Evolutionary conservation across 2,329 filamentous ascomycete species (phyloP).

Genomic region (Aspergillus tamarii): DNA sequence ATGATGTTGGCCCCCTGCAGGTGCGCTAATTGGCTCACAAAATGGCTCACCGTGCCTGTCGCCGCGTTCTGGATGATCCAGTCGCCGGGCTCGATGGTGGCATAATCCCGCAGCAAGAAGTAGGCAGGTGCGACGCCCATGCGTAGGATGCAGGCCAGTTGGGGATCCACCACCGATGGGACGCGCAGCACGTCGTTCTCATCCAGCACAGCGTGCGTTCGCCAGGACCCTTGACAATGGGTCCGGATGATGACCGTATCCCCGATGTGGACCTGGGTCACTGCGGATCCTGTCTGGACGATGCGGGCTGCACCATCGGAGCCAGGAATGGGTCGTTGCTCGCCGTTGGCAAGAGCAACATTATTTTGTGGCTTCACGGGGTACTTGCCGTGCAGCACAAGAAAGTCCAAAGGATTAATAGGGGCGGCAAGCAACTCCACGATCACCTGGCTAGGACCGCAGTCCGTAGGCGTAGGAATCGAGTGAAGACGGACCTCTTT

Average conservation of each 20-base stretch:
- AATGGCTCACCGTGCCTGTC: constrained; percentile 1
- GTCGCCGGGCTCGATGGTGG: constrained; percentile 1
- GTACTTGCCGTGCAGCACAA: background rate
- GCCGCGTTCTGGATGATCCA: constrained; percentile 10
- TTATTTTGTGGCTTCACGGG: background rate
- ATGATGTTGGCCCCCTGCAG: background rate
- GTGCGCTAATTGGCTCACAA: background rate
- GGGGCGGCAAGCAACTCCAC: background rate
- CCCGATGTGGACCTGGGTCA: background rate
- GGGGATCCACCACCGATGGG: background rate
- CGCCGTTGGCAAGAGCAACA: background rate
- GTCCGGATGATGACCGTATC: background rate
- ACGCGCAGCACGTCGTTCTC: background rate
- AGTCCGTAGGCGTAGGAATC: background rate
- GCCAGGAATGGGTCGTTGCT: background rate
- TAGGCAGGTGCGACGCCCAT: constrained; percentile 4
- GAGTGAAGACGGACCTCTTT: background rate
- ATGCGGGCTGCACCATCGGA: background rate
- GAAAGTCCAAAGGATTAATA: background rate
- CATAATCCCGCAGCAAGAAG: constrained; percentile 8
- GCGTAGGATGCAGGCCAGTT: background rate
- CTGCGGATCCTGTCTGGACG: background rate
- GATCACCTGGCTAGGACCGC: background rate
- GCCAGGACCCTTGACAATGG: background rate
- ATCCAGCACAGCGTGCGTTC: background rate